phyloP scores from a whole-genome alignment of 2,329 filamentous ascomycete species.

The Trichophyton verrucosum region DNA sequence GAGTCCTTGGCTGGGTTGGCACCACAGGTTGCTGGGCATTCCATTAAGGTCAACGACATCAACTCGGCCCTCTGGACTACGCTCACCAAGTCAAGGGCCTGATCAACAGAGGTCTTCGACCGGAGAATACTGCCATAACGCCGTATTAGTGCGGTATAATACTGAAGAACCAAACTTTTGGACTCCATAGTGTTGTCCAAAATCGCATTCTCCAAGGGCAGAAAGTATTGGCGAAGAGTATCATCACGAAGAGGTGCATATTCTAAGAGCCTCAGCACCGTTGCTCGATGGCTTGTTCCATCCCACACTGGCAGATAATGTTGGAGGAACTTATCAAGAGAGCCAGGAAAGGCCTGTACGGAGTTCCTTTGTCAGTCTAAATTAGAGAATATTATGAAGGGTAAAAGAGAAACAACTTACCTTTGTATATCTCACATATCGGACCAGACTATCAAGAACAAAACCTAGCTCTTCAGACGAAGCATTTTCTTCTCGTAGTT shows the following conservation, averaged over 20 bases:
- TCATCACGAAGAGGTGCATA: slow-evolving; percentile 24
- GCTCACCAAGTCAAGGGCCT: slow-evolving; percentile 24
- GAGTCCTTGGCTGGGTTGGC: not conserved
- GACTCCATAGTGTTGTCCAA: slow-evolving; percentile 32
- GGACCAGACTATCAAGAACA: slow-evolving; percentile 23
- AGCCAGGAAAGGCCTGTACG: slow-evolving; percentile 23
- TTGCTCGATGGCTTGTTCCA: slow-evolving; percentile 41
- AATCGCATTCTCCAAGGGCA: slow-evolving; percentile 30
- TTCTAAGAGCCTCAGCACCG: slow-evolving; percentile 26
- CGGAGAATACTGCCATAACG: slow-evolving; percentile 36
- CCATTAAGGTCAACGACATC: slow-evolving; percentile 48
- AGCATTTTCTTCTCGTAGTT: slow-evolving; percentile 29
- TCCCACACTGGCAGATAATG: slow-evolving; percentile 51
- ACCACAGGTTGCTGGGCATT: slow-evolving; percentile 30
- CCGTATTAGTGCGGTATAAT: slow-evolving; percentile 56
- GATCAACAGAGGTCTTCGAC: slow-evolving; percentile 13
- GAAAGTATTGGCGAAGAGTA: slow-evolving; percentile 28
- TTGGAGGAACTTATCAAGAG: slow-evolving; percentile 27
- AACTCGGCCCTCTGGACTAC: slow-evolving; percentile 40
- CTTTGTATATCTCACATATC: slow-evolving; percentile 29
- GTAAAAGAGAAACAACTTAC: slow-evolving; percentile 15
- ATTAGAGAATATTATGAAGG: not conserved
- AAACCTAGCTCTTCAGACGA: slow-evolving; percentile 22
- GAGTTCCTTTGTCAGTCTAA: not conserved
- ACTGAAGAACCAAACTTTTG: slow-evolving; percentile 48